phyloP scores from a whole-genome alignment of 371 early-diverging fungal species.

The Rhizopus stolonifer region DNA sequence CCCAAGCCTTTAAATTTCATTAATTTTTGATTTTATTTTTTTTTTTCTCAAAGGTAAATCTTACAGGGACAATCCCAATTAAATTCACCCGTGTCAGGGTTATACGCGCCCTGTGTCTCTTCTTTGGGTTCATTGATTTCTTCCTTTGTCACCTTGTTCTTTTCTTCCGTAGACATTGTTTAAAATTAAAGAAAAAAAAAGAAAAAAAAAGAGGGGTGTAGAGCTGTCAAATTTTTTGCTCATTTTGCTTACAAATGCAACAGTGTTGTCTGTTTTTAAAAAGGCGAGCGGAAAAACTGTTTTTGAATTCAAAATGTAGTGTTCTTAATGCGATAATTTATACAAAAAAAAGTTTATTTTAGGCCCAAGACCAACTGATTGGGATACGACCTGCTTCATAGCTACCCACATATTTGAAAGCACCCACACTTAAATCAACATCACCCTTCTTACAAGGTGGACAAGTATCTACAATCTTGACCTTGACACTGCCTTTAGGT shows the following conservation, averaged over 20 bases:
- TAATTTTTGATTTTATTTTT: neutral
- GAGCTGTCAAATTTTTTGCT: too few species aligned
- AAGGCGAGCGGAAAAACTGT: too few species aligned
- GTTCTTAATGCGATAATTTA: too few species aligned
- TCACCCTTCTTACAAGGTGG: conserved; percentile 27
- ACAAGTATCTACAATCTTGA: conserved; percentile 44
- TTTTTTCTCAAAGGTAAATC: neutral
- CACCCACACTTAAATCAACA: conserved; percentile 54
- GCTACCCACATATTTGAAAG: conserved; percentile 48
- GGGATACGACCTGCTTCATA: conserved; percentile 41
- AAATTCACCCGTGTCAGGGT: conserved; percentile 91
- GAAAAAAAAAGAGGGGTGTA: too few species aligned
- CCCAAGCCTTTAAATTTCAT: conserved; percentile 59
- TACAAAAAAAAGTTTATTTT: neutral
- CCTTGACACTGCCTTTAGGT: conserved; percentile 38
- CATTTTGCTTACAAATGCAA: too few species aligned
- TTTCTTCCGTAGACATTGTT: conserved; percentile 25
- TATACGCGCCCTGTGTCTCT: conserved; percentile 52
- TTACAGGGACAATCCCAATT: conserved; percentile 99
- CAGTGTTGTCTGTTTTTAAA: too few species aligned
- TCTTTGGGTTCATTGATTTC: conserved; percentile 35
- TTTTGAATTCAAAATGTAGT: too few species aligned
- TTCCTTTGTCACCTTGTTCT: conserved; percentile 39
- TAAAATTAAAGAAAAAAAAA: neutral
- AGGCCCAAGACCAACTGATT: conserved; percentile 48